These are phyloP conservation scores for Colletotrichum sp. DNA, from an alignment of 2,329 filamentous ascomycete species.

Conservation along the genomic window DNA sequence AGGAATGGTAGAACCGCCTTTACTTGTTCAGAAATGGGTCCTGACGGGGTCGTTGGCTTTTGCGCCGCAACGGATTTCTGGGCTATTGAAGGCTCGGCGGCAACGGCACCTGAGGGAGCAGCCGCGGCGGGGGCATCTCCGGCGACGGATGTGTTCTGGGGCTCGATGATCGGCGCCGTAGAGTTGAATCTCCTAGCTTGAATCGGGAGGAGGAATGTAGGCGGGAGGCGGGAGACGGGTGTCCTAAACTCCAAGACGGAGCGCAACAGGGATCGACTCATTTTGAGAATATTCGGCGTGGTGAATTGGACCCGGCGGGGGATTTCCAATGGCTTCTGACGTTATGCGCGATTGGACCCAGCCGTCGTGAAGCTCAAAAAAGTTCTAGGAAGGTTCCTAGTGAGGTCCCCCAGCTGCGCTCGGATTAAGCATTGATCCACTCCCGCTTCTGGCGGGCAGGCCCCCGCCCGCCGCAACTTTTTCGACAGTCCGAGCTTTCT, in stretches of 20 bases:
- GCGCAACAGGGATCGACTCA: slow-evolving; percentile 67
- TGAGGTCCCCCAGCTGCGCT: background rate
- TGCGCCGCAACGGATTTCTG: background rate
- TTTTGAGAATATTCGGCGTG: slow-evolving; percentile 27
- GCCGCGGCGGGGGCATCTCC: slow-evolving; percentile 20
- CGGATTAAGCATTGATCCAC: slow-evolving; percentile 1
- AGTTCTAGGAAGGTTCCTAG: slow-evolving; percentile 7
- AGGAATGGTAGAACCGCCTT: slow-evolving; percentile 72
- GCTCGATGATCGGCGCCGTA: slow-evolving; percentile 55
- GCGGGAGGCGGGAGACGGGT: slow-evolving; percentile 43
- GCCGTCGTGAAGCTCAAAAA: slow-evolving; percentile 6
- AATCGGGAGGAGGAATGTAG: slow-evolving; percentile 26
- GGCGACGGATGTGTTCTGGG: slow-evolving; percentile 19
- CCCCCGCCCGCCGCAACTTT: background rate
- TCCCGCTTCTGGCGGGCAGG: background rate
- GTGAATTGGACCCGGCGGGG: background rate
- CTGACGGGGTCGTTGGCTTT: slow-evolving; percentile 28
- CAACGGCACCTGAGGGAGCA: background rate
- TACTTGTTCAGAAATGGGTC: slow-evolving; percentile 59
- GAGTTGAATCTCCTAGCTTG: slow-evolving; percentile 49
- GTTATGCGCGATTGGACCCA: background rate
- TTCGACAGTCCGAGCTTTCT: background rate
- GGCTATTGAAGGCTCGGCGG: background rate
- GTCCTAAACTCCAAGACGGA: slow-evolving; percentile 66
- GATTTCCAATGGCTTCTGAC: background rate